Evolutionary conservation across 192 early-diverging fungal species (phyloP), one percentile per base, ranked within the genome.

Genomic region (Gonapodya sp.): DNA sequence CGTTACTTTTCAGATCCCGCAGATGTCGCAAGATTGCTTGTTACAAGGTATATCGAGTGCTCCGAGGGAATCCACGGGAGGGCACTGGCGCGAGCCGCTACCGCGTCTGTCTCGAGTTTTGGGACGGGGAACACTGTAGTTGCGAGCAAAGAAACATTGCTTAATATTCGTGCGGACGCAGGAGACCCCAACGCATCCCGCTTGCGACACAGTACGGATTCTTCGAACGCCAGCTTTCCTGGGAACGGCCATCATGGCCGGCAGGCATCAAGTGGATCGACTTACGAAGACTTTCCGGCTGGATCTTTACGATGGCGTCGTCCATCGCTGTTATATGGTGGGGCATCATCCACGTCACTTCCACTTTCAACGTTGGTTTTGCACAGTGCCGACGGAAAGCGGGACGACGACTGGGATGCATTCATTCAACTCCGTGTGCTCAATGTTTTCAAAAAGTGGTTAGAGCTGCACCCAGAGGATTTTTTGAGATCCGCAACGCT

Each of bases 21-120:
- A 35, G 92, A 93, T 79, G 90, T 93, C 2, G 88, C 91, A 81
- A 85, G 92, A 46, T 84, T 93, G 80, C 86, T 93, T 8, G 85
- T 90, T 8, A 80, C 89, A 73, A 85, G 91, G 31, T 93, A 93
- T 78, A 80, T 93, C 35, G 88, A 91, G 80, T 87, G 88, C 82
- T 86, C 85, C 82, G 85, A 64, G 46, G 46, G 8, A 64, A 64
- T 64, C 46, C 24, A 16, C 24, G 46, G 8, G 46, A 64, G 46
- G 46, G 46, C 46, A 16, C 46, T 64, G 8, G 46, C 46, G 8
- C 8, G 46, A 24, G 46, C 24, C 24, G 46, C 46, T 8, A 64
- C 46, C 8, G 8, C 46, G 46, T 64, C 46, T 16, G 24, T 24
- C 24, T 64, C 24, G 46, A 64, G 24, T 64, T 8, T 64, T 8